Evolutionary conservation across 2,329 filamentous ascomycete genomes (phyloP).

Genomic region (Penicillium sp.): DNA sequence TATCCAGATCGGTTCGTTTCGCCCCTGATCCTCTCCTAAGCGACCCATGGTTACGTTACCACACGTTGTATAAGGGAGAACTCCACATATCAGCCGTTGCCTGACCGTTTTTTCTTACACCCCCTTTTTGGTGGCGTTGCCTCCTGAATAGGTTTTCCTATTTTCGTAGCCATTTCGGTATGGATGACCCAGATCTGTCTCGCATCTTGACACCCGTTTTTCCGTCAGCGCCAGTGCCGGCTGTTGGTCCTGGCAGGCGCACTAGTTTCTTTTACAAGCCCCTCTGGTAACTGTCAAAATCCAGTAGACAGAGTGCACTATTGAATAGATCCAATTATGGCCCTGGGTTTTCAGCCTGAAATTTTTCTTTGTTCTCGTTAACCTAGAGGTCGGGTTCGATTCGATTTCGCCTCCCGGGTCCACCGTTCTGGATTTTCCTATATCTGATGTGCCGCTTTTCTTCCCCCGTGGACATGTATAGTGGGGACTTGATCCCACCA

Average conservation of each 20-base stretch:
- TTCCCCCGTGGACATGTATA: neutral
- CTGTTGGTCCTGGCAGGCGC: slow-evolving; percentile 13
- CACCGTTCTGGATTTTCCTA: neutral
- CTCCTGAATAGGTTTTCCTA: neutral
- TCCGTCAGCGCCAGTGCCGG: slow-evolving; percentile 13
- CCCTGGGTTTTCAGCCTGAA: neutral
- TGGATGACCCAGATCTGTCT: neutral
- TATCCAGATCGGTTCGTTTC: neutral
- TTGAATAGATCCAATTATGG: neutral
- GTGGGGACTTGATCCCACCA: neutral
- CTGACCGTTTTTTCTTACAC: neutral
- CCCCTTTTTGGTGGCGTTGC: neutral
- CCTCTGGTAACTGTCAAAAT: no score
- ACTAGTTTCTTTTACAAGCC: slow-evolving; percentile 8
- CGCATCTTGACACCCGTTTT: slow-evolving; percentile 12
- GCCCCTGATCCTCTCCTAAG: neutral
- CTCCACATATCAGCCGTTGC: neutral
- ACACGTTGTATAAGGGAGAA: neutral
- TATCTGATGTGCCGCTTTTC: neutral
- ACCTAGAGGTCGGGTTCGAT: neutral
- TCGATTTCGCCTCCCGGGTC: neutral
- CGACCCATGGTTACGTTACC: neutral
- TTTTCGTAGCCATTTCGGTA: neutral
- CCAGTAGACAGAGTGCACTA: neutral
- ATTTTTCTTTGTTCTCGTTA: neutral